Evolutionary conservation across 495 filamentous ascomycete species (phyloP), one percentile per base, ranked within the genome.

Genomic region (Neurospora sp.): DNA sequence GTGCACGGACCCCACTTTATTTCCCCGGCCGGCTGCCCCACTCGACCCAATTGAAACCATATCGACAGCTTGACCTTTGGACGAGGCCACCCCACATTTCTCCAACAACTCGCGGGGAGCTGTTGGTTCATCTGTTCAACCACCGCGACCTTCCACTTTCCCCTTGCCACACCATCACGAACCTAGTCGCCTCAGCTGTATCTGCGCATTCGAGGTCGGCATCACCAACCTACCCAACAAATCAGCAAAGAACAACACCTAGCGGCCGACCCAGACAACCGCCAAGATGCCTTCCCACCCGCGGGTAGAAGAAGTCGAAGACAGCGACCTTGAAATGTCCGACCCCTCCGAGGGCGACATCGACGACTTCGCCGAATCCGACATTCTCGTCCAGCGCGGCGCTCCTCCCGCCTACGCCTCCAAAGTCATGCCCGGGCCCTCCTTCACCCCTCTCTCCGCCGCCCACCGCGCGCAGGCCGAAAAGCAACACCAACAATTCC

Each of bases 281-380:
- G 61, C 35, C 81, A 85, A 78, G 40, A 97, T 97, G 94, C 74
- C 74, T 31, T 93, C 94, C 42, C 86, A 94, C 82, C 89, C 94
- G 68, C 91, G 89, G 59, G 89, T 98, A 78, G 95, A 98, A 86
- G 95, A 97, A 82, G 88, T 97, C 71, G 90, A 86, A 40, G 93
- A 95, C 85, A 91, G 88, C 73, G 92, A 94, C 80, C 88, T 87
- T 70, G 88, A 89, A 73, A 88, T 91, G 79, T 90, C 93, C 31
- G 93, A 94, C 79, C 92, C 93, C 69, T 88, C 88, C 69, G 91
- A 94, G 72, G 86, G 83, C 76, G 88, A 91, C 81, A 87, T 90
- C 72, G 82, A 85, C 77, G 86, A 88, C 78, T 87, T 88, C 72
- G 78, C 78, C 71, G 84, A 85, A 40, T 76, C 80, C 48, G 84